Conservation (phyloP, 129 eudicot genomes). For the Centrapalus pauciflorus region DNA sequence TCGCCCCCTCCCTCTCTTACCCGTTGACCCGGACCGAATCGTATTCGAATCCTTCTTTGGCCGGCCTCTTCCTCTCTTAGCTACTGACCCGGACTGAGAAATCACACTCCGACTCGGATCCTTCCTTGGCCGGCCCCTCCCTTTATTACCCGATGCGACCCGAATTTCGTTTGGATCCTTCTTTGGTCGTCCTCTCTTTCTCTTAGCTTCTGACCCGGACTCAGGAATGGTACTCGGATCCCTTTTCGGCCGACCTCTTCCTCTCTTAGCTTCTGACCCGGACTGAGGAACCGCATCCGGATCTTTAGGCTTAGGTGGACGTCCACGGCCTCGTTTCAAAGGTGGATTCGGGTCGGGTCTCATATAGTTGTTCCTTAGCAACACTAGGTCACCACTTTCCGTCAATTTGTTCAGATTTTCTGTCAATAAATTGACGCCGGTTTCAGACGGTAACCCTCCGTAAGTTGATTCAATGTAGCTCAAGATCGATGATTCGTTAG, state of each 20-base stretch:
- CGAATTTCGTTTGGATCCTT: no score
- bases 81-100: no score
- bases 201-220: no score
- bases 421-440: conserved; percentile 22
- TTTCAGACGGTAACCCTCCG: conserved; percentile 37
- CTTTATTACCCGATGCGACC: no score
- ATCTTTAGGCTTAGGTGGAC: conserved; percentile 55
- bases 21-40: no score
- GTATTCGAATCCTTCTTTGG: no score
- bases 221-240: no score
- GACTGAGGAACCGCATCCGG: conserved; percentile 10
- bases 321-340: conserved; percentile 52
- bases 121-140: no score
- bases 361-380: conserved; percentile 50
- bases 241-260: conserved; percentile 55
- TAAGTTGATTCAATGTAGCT: conserved; percentile 46
- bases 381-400: conserved; percentile 35
- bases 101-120: no score
- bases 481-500: conserved; percentile 45
- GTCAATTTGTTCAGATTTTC: conserved; percentile 35
- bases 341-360: conserved; percentile 38
- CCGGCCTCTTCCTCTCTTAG: no score
- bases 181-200: no score
- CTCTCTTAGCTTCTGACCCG: conserved; percentile 21
- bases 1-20: no score